These are phyloP conservation scores for Zymoseptoria pseudotritici DNA, from an alignment of 2,329 filamentous ascomycete species.

Conservation along the genomic window DNA sequence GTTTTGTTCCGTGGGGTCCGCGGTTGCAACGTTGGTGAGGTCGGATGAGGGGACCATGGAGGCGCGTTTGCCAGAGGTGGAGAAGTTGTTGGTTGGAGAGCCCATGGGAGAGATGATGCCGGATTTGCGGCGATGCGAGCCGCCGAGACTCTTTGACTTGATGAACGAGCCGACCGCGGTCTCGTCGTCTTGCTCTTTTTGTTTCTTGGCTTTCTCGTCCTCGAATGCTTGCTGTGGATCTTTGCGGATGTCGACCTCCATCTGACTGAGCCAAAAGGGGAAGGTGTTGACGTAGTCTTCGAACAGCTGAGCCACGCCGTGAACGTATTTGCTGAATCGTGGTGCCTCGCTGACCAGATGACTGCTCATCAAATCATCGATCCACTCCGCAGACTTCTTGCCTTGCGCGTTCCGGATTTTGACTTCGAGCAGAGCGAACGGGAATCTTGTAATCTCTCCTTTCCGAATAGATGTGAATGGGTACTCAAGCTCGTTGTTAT, in stretches of 20 bases:
- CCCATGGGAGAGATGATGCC: slow-evolving; percentile 59
- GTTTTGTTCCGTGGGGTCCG: slow-evolving; percentile 23
- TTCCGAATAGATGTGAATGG: slow-evolving; percentile 83
- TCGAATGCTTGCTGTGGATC: slow-evolving; percentile 87
- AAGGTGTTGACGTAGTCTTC: slow-evolving; percentile 92
- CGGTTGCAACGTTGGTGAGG: slow-evolving; percentile 8
- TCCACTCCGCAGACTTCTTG: slow-evolving; percentile 71
- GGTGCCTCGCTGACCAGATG: slow-evolving; percentile 86
- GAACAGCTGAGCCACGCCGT: slow-evolving; percentile 84
- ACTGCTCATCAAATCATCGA: slow-evolving; percentile 84
- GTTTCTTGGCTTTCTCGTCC: slow-evolving; percentile 77
- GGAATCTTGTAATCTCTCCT: slow-evolving; percentile 85
- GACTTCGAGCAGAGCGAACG: slow-evolving; percentile 85
- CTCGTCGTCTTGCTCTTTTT: slow-evolving; percentile 76
- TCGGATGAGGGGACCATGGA: background rate
- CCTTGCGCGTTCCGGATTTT: slow-evolving; percentile 55
- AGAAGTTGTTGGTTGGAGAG: slow-evolving; percentile 49
- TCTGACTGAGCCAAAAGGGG: slow-evolving; percentile 89
- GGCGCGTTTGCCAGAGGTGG: slow-evolving; percentile 37
- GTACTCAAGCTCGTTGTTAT: slow-evolving; percentile 71
- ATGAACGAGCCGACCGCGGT: slow-evolving; percentile 84
- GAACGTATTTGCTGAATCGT: slow-evolving; percentile 93
- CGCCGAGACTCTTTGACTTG: slow-evolving; percentile 41
- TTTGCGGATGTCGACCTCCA: slow-evolving; percentile 88
- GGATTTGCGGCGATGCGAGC: slow-evolving; percentile 40